Evolutionary conservation across 106 monocot species (phyloP).

Genomic region (Apostasia ramifera): DNA sequence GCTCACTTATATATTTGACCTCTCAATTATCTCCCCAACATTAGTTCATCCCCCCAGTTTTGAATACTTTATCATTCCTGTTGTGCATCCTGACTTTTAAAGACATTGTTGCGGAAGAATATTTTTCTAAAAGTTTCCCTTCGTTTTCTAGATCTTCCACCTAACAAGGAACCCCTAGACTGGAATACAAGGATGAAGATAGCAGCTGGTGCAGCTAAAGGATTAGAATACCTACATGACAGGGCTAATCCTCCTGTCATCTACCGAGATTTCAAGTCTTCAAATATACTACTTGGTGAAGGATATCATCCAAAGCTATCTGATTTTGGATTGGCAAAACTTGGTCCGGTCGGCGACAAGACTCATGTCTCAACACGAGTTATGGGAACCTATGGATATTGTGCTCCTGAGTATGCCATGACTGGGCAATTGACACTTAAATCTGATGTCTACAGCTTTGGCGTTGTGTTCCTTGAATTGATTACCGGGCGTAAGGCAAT

Average conservation of each 20-base stretch:
- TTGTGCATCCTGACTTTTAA: too few relatives aligned
- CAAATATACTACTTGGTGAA: slow-evolving; percentile 25
- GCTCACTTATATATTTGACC: too few relatives aligned
- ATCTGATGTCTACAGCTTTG: slow-evolving; percentile 35
- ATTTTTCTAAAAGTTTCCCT: not conserved
- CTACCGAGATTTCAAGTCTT: slow-evolving; percentile 29
- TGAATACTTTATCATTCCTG: too few relatives aligned
- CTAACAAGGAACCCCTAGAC: slow-evolving; percentile 23
- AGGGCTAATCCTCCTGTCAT: slow-evolving; percentile 32
- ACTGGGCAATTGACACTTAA: slow-evolving; percentile 26
- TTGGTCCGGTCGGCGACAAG: slow-evolving; percentile 31
- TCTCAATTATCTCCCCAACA: too few relatives aligned
- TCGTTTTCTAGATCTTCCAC: slow-evolving; percentile 10
- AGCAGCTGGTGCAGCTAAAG: slow-evolving; percentile 29
- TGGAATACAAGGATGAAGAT: slow-evolving; percentile 34
- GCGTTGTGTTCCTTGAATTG: slow-evolving; percentile 25
- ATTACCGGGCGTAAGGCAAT: slow-evolving; percentile 28
- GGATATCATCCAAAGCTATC: slow-evolving; percentile 29
- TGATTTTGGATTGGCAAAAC: slow-evolving; percentile 29
- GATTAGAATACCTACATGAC: slow-evolving; percentile 30
- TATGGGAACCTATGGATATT: slow-evolving; percentile 33
- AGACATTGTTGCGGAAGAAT: too few relatives aligned
- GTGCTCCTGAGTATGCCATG: slow-evolving; percentile 36
- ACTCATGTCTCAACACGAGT: slow-evolving; percentile 27
- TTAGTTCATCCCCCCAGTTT: too few relatives aligned